Evolutionary conservation across 2,329 filamentous ascomycete species (phyloP).

Genomic region (Diplodia intermedia): DNA sequence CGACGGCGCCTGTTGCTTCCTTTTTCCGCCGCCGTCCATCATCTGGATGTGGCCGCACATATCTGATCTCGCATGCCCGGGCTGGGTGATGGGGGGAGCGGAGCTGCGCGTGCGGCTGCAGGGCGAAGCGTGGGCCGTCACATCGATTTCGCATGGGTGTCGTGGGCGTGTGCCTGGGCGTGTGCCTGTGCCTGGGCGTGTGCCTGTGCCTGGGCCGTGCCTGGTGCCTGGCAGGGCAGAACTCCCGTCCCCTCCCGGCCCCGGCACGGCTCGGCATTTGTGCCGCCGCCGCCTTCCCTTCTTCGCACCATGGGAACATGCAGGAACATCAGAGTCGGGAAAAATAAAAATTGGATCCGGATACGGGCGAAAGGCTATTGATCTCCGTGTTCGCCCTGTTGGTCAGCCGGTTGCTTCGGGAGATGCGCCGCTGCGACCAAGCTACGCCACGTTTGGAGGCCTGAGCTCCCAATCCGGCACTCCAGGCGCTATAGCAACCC

Average conservation of each 20-base stretch:
- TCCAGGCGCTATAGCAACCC: conserved; percentile 10
- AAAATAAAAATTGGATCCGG: background rate
- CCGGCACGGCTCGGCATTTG: conserved; percentile 12
- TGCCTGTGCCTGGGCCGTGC: background rate
- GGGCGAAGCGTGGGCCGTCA: background rate
- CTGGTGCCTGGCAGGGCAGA: conserved; percentile 9
- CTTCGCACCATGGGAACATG: background rate
- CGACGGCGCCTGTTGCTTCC: background rate
- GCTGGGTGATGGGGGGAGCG: background rate
- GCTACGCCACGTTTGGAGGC: conserved; percentile 20
- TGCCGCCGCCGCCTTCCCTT: background rate
- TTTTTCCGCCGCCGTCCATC: background rate
- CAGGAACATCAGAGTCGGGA: background rate
- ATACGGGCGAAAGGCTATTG: background rate
- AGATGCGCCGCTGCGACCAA: conserved; percentile 15
- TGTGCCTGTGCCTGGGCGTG: too few species aligned
- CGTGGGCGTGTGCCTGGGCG: background rate
- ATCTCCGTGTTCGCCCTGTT: conserved; percentile 16
- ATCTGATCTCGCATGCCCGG: background rate
- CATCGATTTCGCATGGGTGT: conserved; percentile 3
- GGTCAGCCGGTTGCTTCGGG: background rate
- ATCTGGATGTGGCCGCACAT: background rate
- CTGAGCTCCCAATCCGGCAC: conserved; percentile 12
- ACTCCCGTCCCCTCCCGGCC: background rate
- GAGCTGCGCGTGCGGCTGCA: background rate